phyloP scores from a whole-genome alignment of 2,329 filamentous ascomycete genomes.

The Apiospora arundinis region DNA sequence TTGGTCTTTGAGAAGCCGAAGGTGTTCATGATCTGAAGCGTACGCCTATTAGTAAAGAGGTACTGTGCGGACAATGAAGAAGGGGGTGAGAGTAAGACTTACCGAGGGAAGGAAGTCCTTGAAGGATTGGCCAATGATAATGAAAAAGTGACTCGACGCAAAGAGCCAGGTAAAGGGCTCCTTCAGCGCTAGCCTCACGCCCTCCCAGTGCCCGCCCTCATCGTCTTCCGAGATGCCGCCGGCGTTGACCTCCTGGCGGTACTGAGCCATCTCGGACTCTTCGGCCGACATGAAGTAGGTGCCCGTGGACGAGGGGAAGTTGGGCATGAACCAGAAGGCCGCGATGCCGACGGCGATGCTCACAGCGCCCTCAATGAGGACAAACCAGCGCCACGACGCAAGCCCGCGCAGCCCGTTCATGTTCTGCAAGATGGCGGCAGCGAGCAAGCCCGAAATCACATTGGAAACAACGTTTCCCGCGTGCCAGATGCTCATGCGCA shows the following conservation, averaged over 20 bases:
- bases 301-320: conserved; percentile 44
- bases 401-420: conserved; percentile 47
- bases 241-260: conserved; percentile 43
- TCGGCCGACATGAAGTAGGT: conserved; percentile 44
- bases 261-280: conserved; percentile 46
- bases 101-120: conserved; percentile 52
- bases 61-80: background rate
- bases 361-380: conserved; percentile 45
- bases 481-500: conserved; percentile 53
- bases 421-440: conserved; percentile 50
- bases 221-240: conserved; percentile 45
- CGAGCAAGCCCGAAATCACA: conserved; percentile 50
- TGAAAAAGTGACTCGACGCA: conserved; percentile 46
- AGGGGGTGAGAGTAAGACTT: background rate
- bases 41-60: background rate
- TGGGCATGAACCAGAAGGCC: conserved; percentile 45
- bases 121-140: conserved; percentile 50
- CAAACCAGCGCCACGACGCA: conserved; percentile 50
- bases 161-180: conserved; percentile 48
- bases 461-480: conserved; percentile 53
- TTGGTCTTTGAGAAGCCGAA: conserved; percentile 36
- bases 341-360: conserved; percentile 41
- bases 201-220: conserved; percentile 46
- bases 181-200: conserved; percentile 40
- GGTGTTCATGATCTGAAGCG: conserved; percentile 36